These are phyloP conservation scores for Aureobasidium sp. DNA, from an alignment of 2,329 filamentous ascomycete species.

Conservation along the genomic window DNA sequence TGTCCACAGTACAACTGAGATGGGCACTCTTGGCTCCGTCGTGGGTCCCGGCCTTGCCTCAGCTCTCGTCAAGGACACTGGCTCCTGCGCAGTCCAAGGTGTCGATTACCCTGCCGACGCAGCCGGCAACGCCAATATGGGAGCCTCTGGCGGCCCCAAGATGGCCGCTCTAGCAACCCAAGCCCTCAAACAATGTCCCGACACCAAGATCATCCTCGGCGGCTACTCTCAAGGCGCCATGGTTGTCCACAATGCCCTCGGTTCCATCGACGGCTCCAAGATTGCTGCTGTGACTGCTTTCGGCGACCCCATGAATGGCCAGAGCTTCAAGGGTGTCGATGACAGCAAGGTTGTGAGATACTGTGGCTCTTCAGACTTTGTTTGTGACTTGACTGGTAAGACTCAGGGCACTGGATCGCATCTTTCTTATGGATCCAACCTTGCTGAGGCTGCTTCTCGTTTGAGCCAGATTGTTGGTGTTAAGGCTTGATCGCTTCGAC, in stretches of 20 bases:
- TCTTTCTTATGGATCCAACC: constrained; percentile 21
- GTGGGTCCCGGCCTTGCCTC: constrained; percentile 31
- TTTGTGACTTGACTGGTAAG: constrained; percentile 20
- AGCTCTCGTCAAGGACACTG: constrained; percentile 18
- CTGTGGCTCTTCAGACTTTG: constrained; percentile 20
- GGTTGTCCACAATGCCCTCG: constrained; percentile 22
- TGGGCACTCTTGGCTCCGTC: constrained; percentile 45
- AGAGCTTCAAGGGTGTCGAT: constrained; percentile 21
- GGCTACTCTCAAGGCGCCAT: constrained; percentile 25
- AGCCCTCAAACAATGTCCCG: constrained; percentile 23
- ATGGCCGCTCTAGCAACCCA: constrained; percentile 21
- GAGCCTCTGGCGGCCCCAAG: constrained; percentile 20
- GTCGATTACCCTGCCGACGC: constrained; percentile 25
- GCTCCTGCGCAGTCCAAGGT: constrained; percentile 21
- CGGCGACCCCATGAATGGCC: constrained; percentile 25
- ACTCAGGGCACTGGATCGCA: constrained; percentile 20
- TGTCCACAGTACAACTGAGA: constrained; percentile 37
- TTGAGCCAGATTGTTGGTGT: constrained; percentile 16
- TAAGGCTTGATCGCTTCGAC: background rate
- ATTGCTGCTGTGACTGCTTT: constrained; percentile 25
- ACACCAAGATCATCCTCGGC: constrained; percentile 24
- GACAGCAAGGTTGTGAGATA: constrained; percentile 21
- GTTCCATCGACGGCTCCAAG: constrained; percentile 19
- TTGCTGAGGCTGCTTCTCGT: constrained; percentile 22
- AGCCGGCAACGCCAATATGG: constrained; percentile 17